Base-by-base conservation (phyloP, 1,284 basidiomycete genomes). In the Grifola frondosa region DNA sequence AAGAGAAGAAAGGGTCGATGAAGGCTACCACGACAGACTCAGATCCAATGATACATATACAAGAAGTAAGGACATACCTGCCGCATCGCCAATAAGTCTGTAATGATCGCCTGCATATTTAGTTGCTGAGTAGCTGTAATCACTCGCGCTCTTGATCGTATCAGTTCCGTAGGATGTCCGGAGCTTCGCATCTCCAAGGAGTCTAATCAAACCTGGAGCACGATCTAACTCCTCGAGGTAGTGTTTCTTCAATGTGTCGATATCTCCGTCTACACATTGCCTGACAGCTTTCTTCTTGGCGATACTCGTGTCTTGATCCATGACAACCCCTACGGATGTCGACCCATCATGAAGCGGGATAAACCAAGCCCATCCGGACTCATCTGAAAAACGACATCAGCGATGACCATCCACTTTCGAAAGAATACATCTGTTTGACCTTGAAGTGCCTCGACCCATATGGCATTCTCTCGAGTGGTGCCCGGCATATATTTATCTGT, bases 281-380 rank as follows among this genome's bases (percentile, higher is more conserved):
- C 9, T n/a, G n/a, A 28, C 26, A 28, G n/a, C 12, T 21, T 46
- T 49, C 31, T 38, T 40, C 32, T 49, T 46, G 16, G 15, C 23
- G 5, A 32, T 15, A 23, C 23, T 28, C 15, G 28, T 30, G 22
- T 44, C 42, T 30, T 85, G 74, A 52, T 83, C 74, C 66, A 81
- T 75, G 9, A 87, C 83, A 15, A 87, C 60, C 13, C 84, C 84
- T 7, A 87, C 64, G 2, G 84, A 87, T 0, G 76, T 78, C 6
- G 74, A 74, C 7, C 77, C 81, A 40, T 78, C 69, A 51, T 81
- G 76, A 17, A 87, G 68, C 24, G 84, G 84, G 43, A 87, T 87
- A 33, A 80, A 82, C 84, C 84, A 87, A 7, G 65, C 71, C 79
- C 84, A 87, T 6, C 84, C 84, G 6, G 80, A 77, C 59, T 83